A percentile compares a stretch with the other conserved stretches of the same genome.
Conservation (phyloP, 768 basidiomycete genomes). For the Amanita pallidorosea region DNA sequence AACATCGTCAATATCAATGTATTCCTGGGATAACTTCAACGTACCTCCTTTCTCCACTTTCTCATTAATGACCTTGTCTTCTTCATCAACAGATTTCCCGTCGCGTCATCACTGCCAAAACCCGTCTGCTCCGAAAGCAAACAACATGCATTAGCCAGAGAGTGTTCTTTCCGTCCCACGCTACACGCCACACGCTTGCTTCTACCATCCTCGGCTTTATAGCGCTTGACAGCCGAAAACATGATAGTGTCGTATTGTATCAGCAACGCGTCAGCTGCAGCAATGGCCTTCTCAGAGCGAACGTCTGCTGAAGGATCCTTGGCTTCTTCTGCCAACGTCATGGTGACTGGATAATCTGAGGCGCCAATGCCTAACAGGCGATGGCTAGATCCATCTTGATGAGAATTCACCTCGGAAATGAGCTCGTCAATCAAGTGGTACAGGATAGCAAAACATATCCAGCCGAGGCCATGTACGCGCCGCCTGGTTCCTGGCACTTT, state of each 20-base stretch:
- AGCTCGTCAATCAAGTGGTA: slow-evolving; percentile 33
- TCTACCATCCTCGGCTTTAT: slow-evolving; percentile 27
- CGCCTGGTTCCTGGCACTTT: slow-evolving; percentile 26
- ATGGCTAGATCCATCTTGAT: slow-evolving; percentile 31
- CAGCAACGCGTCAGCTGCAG: slow-evolving; percentile 23
- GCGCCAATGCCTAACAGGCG: slow-evolving; percentile 17
- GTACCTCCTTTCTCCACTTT: slow-evolving; percentile 29
- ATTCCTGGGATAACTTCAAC: slow-evolving; percentile 3
- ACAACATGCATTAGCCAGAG: slow-evolving; percentile 29
- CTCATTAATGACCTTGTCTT: slow-evolving; percentile 26
- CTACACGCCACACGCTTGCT: slow-evolving; percentile 21
- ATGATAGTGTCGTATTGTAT: slow-evolving; percentile 25
- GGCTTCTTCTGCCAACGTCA: slow-evolving; percentile 34
- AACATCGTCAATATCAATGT: not conserved
- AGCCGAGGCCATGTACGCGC: slow-evolving; percentile 25
- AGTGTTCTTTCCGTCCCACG: slow-evolving; percentile 27
- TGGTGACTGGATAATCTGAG: slow-evolving; percentile 23
- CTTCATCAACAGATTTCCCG: slow-evolving; percentile 27
- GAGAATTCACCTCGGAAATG: slow-evolving; percentile 31
- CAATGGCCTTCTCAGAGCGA: slow-evolving; percentile 26
- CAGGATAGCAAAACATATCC: slow-evolving; percentile 27
- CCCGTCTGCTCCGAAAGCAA: slow-evolving; percentile 37
- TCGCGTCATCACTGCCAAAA: slow-evolving; percentile 29
- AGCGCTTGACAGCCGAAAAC: slow-evolving; percentile 23
- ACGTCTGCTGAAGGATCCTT: slow-evolving; percentile 29